A percentile compares a stretch with the other conserved stretches of the same genome.
phyloP scores from a whole-genome alignment of 2,329 filamentous ascomycete genomes.

The Aspergillus pseudoglaucus region DNA sequence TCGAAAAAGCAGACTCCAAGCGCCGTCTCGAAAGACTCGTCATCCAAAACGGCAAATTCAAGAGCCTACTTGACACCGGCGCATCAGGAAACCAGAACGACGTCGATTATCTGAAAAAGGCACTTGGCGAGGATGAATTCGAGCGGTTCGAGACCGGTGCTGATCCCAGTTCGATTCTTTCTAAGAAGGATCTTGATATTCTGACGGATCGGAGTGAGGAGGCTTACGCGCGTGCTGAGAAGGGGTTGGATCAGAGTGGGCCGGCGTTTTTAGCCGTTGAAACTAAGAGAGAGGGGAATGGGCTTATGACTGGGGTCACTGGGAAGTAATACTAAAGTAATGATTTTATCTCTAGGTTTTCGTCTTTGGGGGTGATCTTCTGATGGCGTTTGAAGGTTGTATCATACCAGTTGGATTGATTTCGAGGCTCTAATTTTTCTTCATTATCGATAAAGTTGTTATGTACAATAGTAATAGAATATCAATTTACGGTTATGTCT shows the following conservation, averaged over 20 bases:
- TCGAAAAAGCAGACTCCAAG: slow-evolving; percentile 86
- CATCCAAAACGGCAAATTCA: slow-evolving; percentile 87
- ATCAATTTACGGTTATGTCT: slow-evolving; percentile 1
- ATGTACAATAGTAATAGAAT: slow-evolving; percentile 10
- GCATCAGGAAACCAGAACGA: slow-evolving; percentile 42
- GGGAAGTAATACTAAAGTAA: slow-evolving; percentile 8
- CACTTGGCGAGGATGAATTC: slow-evolving; percentile 68
- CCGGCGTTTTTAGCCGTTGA: slow-evolving; percentile 68
- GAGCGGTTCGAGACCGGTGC: slow-evolving; percentile 52
- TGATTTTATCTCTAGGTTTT: slow-evolving; percentile 2
- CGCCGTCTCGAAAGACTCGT: slow-evolving; percentile 87
- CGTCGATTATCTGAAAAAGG: slow-evolving; percentile 55
- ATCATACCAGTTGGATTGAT: too few species aligned
- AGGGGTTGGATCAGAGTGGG: slow-evolving; percentile 58
- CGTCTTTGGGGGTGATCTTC: slow-evolving; percentile 3
- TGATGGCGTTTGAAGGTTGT: not conserved
- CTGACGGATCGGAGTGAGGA: slow-evolving; percentile 69
- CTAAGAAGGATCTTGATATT: slow-evolving; percentile 67
- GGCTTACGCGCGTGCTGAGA: slow-evolving; percentile 67
- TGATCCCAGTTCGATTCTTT: slow-evolving; percentile 60
- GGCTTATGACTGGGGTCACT: slow-evolving; percentile 24
- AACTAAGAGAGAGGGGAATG: slow-evolving; percentile 53
- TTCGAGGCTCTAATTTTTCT: too few species aligned
- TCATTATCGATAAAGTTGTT: not conserved
- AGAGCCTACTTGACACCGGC: slow-evolving; percentile 56